Evolutionary conservation across 176 grass and related monocot genomes (phyloP), one percentile per base, ranked within the genome.

Genomic region (Carex cristatella): DNA sequence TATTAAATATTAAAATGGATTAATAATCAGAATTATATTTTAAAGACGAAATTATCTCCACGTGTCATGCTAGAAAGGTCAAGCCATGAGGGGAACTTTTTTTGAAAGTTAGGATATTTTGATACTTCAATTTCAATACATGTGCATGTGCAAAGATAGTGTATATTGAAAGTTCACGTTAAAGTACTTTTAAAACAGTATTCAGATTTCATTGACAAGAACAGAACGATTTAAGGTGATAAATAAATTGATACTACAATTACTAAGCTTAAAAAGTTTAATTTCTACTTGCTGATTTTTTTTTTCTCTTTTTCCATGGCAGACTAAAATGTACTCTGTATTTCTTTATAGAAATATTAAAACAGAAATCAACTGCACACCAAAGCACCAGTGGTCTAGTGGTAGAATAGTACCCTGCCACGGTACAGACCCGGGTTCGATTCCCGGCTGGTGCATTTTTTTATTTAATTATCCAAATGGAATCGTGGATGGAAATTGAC

Each of bases 361-460:
- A 10, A 49, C 10, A 10, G 9, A 49, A 10, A 49, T 0, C 48
- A 9, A 49, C 2, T 51, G 48, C 0, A 10, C 1, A 51, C 48
- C 2, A 68, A 60, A 60, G 27, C 27, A 80, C 66, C 65, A 76
- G 33, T 60, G 83, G 86, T 91, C 89, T 88, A 91, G 86, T 91
- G 89, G 89, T 87, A 90, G 89, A 90, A 90, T 87, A 87, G 89
- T 90, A 90, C 81, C 85, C 89, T 91, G 89, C 89, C 89, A 91
- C 82, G 89, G 86, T 91, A 79, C 61, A 91, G 78, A 91, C 86
- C 86, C 78, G 86, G 89, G 83, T 91, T 88, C 86, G 82, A 86
- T 83, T 91, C 83, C 78, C 83, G 82, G 73, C 78, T 81, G 84
- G 88, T 89, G 89, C 87, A 2, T 0, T 4, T 40, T 5, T 40